Evolutionary conservation across 2,329 filamentous ascomycete genomes (phyloP), one percentile per base, ranked within the genome.

Genomic region (Penicillium thymicola): DNA sequence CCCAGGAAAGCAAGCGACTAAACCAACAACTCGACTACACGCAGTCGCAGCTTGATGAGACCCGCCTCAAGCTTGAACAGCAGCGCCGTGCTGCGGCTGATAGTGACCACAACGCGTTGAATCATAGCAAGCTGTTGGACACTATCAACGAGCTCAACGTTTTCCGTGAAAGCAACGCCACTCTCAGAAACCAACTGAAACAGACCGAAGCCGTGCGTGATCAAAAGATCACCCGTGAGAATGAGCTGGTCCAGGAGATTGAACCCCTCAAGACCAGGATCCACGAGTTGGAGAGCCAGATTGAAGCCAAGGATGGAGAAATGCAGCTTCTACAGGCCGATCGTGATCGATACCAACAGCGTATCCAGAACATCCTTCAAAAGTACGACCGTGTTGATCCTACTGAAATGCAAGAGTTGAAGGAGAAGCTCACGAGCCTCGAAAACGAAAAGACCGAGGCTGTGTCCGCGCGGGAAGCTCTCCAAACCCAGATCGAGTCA

Each of bases 341-440:
- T 70, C 88, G 94, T 16, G 93, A 97, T 70, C 85, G 90, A 56
- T 97, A 93, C 90, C 92, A 96, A 75, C 93, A 97, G 79, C 88
- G 94, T 25, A 95, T 92, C 1, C 92, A 97, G 70, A 90, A 95
- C 65, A 97, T 99, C 59, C 84, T 99, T 49, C 92, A 91, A 63
- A 97, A 96, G 72, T 97, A 97, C 70, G 92, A 96, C 65, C 90
- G 93, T 54, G 90, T 95, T 51, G 94, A 99, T 70, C 93, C 94
- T 42, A 90, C 90, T 3, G 93, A 97, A 69, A 84, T 97, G 70
- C 93, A 97, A 66, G 87, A 89, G 58, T 82, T 99, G 56, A 96
- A 94, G 77, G 85, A 89, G 69, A 87, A 87, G 57, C 84, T 97
- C 51, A 77, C 85, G 7, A 77, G 77, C 2, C 76, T 92, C 11